These are phyloP conservation scores for Dothistroma septosporum DNA, from an alignment of 2,329 filamentous ascomycete species.

Conservation along the genomic window DNA sequence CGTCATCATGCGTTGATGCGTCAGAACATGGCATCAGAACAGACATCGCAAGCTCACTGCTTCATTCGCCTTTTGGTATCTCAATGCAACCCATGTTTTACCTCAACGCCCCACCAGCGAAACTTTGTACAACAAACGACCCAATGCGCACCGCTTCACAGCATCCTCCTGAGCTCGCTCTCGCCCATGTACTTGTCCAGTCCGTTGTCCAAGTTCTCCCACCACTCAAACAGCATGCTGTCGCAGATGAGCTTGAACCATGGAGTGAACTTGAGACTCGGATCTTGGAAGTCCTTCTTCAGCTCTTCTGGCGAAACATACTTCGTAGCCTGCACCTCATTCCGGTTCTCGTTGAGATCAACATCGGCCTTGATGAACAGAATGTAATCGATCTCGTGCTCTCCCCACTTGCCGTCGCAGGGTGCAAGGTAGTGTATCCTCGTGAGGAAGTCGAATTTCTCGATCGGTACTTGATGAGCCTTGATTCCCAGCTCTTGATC, in stretches of 20 bases:
- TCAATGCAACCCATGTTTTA: slow-evolving; percentile 9
- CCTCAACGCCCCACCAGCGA: neutral
- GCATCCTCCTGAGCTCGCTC: slow-evolving; percentile 82
- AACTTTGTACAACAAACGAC: neutral
- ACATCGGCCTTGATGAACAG: slow-evolving; percentile 96
- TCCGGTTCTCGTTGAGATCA: slow-evolving; percentile 73
- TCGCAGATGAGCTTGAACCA: slow-evolving; percentile 99
- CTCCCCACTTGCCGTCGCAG: slow-evolving; percentile 96
- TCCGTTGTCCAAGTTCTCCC: slow-evolving; percentile 75
- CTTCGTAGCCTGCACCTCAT: slow-evolving; percentile 80
- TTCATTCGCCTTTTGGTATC: slow-evolving; percentile 15
- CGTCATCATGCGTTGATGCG: neutral
- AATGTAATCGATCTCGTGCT: slow-evolving; percentile 99
- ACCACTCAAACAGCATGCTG: slow-evolving; percentile 97
- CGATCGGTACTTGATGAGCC: slow-evolving; percentile 78
- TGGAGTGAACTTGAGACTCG: slow-evolving; percentile 80
- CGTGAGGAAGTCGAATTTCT: slow-evolving; percentile 89
- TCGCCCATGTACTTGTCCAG: slow-evolving; percentile 84
- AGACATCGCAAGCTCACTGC: neutral
- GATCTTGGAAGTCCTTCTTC: slow-evolving; percentile 79
- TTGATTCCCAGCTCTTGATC: slow-evolving; percentile 94
- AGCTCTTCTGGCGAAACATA: slow-evolving; percentile 81
- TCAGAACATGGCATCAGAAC: neutral
- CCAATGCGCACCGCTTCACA: neutral
- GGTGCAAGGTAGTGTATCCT: slow-evolving; percentile 98